A percentile compares a stretch with the other conserved stretches of the same genome.
Evolutionary conservation across 2,329 filamentous ascomycete species (phyloP).

Genomic region (Myotisia sp.): DNA sequence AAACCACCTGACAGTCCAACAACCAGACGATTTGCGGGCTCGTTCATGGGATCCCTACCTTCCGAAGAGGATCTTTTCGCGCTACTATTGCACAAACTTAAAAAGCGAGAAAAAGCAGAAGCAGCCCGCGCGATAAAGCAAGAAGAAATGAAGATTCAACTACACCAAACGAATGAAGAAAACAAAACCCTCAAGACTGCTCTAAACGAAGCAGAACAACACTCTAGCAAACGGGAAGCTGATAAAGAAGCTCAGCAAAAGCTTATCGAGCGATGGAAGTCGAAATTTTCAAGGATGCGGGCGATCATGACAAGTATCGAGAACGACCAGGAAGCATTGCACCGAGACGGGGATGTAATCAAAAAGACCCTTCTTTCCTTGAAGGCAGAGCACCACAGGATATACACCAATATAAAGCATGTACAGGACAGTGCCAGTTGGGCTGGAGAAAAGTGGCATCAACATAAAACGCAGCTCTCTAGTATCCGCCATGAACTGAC

Average conservation of each 20-base stretch:
- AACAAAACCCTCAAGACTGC: slow-evolving; percentile 18
- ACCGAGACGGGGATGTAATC: slow-evolving; percentile 18
- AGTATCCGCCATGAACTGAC: slow-evolving; percentile 13
- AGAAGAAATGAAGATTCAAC: slow-evolving; percentile 18
- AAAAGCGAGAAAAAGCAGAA: slow-evolving; percentile 23
- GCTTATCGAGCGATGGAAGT: slow-evolving; percentile 23
- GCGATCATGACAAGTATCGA: slow-evolving; percentile 22
- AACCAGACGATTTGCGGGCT: background rate
- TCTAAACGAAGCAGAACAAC: slow-evolving; percentile 12
- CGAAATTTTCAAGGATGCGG: slow-evolving; percentile 21
- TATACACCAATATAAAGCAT: slow-evolving; percentile 16
- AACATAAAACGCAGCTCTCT: slow-evolving; percentile 14
- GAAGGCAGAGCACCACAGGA: slow-evolving; percentile 16
- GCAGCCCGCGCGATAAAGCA: slow-evolving; percentile 13
- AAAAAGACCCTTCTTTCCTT: slow-evolving; percentile 16
- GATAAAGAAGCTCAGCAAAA: slow-evolving; percentile 14
- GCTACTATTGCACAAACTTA: slow-evolving; percentile 22
- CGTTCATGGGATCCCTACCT: background rate
- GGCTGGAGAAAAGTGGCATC: slow-evolving; percentile 10
- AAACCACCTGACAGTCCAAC: background rate
- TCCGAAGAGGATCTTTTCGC: slow-evolving; percentile 25
- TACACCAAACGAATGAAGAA: slow-evolving; percentile 16
- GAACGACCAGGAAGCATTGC: slow-evolving; percentile 21
- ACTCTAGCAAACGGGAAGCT: slow-evolving; percentile 13
- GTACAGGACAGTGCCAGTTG: slow-evolving; percentile 15